A percentile compares a stretch with the other conserved stretches of the same genome.
phyloP scores from a whole-genome alignment of 768 basidiomycete genomes.

The Russula vinacea region DNA sequence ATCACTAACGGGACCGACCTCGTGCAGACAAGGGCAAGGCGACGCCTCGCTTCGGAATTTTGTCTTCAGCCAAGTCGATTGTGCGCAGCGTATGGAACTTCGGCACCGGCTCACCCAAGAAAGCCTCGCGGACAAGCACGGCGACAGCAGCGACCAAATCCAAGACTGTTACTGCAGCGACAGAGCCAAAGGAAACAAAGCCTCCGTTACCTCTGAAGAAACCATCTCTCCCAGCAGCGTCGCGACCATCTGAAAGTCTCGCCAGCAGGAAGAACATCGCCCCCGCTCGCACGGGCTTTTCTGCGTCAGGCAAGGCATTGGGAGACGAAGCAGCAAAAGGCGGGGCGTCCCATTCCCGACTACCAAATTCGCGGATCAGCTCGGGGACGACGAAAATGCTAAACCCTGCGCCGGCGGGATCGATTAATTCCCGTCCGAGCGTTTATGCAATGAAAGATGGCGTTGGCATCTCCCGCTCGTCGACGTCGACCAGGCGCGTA shows the following conservation, averaged over 20 bases:
- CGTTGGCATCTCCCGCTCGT: not conserved
- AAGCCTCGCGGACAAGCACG: conserved; percentile 31
- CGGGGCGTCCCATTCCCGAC: conserved; percentile 17
- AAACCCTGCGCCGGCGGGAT: conserved; percentile 17
- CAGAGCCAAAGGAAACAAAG: conserved; percentile 7
- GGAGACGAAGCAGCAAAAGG: conserved; percentile 20
- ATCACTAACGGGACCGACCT: not conserved
- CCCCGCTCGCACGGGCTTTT: conserved; percentile 11
- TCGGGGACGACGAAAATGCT: conserved; percentile 18
- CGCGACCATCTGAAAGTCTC: conserved; percentile 14
- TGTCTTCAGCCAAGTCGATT: conserved; percentile 64
- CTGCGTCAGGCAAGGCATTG: conserved; percentile 18
- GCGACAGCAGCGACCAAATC: conserved; percentile 36
- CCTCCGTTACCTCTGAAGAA: conserved; percentile 19
- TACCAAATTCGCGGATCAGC: conserved; percentile 12
- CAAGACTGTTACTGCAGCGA: conserved; percentile 11
- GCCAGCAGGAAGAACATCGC: conserved; percentile 4
- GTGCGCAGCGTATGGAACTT: conserved; percentile 74
- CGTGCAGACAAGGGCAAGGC: conserved; percentile 39
- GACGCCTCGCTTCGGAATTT: conserved; percentile 63
- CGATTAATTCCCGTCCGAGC: conserved; percentile 25
- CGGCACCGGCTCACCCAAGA: conserved; percentile 39
- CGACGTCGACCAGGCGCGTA: not conserved
- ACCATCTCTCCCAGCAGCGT: conserved; percentile 12
- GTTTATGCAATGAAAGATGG: conserved; percentile 20